Evolutionary conservation across 192 early-diverging fungal species (phyloP).

Genomic region (Cetraspora pellucida): DNA sequence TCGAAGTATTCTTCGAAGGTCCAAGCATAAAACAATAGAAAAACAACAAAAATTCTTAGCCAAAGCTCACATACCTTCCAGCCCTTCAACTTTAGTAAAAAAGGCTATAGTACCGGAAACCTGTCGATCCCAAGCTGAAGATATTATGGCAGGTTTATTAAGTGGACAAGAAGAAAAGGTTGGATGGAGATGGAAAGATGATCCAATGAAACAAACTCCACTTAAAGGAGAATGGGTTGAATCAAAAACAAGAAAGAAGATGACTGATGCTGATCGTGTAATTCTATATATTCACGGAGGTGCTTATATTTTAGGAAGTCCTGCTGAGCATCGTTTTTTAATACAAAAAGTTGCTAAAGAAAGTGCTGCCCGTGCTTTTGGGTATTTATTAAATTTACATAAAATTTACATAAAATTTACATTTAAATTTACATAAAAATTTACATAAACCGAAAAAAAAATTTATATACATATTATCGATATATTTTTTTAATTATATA

Average conservation of each 20-base stretch:
- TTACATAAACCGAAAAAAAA: no score
- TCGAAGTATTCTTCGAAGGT: neutral
- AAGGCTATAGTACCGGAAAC: slow-evolving; percentile 15
- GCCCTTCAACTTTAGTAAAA: neutral
- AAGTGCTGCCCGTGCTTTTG: slow-evolving; percentile 41
- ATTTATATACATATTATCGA: no score
- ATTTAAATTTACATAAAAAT: no score
- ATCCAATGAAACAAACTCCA: slow-evolving; percentile 39
- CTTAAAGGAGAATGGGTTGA: slow-evolving; percentile 54
- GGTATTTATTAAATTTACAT: slow-evolving; percentile 30
- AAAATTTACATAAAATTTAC: no score
- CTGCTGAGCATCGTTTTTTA: slow-evolving; percentile 49
- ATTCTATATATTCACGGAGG: slow-evolving; percentile 81
- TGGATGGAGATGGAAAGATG: slow-evolving; percentile 56
- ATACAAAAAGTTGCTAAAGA: slow-evolving; percentile 54
- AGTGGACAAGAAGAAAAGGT: slow-evolving; percentile 36
- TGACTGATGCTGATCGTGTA: slow-evolving; percentile 49
- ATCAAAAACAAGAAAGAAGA: slow-evolving; percentile 39
- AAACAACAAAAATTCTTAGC: slow-evolving; percentile 20
- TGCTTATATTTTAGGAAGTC: slow-evolving; percentile 59
- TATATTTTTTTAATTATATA: no score
- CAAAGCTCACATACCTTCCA: neutral
- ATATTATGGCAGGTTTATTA: slow-evolving; percentile 29
- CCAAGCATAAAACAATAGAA: slow-evolving; percentile 27
- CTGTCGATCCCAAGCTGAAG: slow-evolving; percentile 27